phyloP scores from a whole-genome alignment of 2,329 filamentous ascomycete genomes.

The Aspergillus arachidicola region DNA sequence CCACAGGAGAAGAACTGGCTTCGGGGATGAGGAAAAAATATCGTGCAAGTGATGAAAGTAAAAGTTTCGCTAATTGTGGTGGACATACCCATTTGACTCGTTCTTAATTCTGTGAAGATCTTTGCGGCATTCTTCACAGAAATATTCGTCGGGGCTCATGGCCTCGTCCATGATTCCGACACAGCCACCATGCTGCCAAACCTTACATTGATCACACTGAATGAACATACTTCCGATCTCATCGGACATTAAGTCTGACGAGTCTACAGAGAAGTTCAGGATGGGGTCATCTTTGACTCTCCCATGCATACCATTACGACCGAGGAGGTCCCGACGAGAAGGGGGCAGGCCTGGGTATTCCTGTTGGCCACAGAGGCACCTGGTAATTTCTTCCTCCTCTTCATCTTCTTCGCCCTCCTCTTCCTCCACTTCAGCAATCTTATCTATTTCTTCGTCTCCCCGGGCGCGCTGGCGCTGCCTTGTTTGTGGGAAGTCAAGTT shows the following conservation, averaged over 20 bases:
- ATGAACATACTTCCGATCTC: slow-evolving; percentile 95
- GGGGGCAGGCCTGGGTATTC: slow-evolving; percentile 83
- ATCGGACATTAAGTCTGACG: slow-evolving; percentile 67
- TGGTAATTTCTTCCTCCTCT: slow-evolving; percentile 89
- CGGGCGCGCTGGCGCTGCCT: slow-evolving; percentile 77
- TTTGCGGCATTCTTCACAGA: slow-evolving; percentile 91
- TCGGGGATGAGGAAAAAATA: background rate
- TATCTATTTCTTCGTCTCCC: slow-evolving; percentile 64
- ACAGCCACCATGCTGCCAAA: slow-evolving; percentile 98
- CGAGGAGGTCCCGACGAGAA: slow-evolving; percentile 58
- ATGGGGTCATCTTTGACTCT: slow-evolving; percentile 59
- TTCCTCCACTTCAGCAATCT: slow-evolving; percentile 47
- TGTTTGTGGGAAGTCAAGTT: slow-evolving; percentile 68
- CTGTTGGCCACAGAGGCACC: slow-evolving; percentile 91
- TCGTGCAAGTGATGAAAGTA: background rate
- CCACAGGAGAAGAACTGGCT: background rate
- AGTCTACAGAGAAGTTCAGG: slow-evolving; percentile 61
- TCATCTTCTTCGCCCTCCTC: slow-evolving; percentile 68
- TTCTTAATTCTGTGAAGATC: slow-evolving; percentile 84
- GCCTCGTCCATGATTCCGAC: slow-evolving; percentile 96
- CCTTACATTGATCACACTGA: slow-evolving; percentile 95
- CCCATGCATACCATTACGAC: slow-evolving; percentile 58
- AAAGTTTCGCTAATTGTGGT: background rate
- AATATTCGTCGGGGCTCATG: slow-evolving; percentile 93
- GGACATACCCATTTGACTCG: slow-evolving; percentile 80